These are phyloP conservation scores for Dendrocalamus sinicus DNA, from an alignment of 176 grass and related monocot genomes.

Conservation along the genomic window DNA sequence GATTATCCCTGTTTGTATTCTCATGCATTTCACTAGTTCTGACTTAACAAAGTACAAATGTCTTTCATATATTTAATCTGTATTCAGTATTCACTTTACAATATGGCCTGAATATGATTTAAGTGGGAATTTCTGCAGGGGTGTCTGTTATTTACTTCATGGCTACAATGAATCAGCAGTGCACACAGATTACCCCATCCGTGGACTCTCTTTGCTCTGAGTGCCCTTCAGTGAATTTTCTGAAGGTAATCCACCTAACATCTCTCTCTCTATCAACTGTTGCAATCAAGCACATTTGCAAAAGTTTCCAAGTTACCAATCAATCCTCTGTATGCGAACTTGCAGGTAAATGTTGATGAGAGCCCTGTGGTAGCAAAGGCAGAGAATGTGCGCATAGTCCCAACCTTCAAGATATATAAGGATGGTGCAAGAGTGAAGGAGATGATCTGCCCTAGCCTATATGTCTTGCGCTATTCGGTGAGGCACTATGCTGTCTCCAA, in stretches of 20 bases:
- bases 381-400: conserved; percentile 64
- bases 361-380: conserved; percentile 52
- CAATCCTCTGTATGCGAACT: conserved; percentile 12
- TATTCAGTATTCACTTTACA: conserved; percentile 2
- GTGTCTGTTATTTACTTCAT: conserved; percentile 68
- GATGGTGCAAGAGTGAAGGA: conserved; percentile 61
- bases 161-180: conserved; percentile 53
- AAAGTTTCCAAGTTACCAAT: conserved; percentile 20
- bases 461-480: conserved; percentile 61
- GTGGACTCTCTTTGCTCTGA: conserved; percentile 61
- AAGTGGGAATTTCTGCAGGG: conserved; percentile 44
- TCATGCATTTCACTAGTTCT: neutral
- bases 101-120: conserved; percentile 16
- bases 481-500: conserved; percentile 72
- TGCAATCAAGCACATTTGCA: neutral
- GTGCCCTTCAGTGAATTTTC: conserved; percentile 67
- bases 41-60: neutral
- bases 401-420: conserved; percentile 82
- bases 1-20: neutral
- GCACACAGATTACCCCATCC: conserved; percentile 47
- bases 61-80: conserved; percentile 22
- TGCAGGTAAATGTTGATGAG: conserved; percentile 64
- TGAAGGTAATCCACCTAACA: conserved; percentile 62
- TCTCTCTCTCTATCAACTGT: neutral
- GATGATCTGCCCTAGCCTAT: conserved; percentile 68